Evolutionary conservation across 2,329 filamentous ascomycete genomes (phyloP).

Genomic region (Lasiodiplodia theobromae): DNA sequence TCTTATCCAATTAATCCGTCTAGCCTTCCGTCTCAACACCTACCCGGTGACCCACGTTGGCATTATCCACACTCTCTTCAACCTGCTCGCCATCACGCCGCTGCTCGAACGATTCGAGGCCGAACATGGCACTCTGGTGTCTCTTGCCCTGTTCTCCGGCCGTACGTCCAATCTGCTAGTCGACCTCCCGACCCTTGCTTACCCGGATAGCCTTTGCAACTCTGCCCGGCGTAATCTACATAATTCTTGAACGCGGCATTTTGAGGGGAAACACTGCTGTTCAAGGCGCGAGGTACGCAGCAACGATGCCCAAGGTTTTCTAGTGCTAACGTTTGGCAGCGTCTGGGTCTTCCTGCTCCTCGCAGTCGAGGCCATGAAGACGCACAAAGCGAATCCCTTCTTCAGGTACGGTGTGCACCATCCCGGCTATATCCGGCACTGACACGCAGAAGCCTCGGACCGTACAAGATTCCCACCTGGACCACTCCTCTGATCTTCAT

Average conservation of each 20-base stretch:
- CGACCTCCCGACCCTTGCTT: constrained; percentile 30
- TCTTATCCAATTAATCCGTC: constrained; percentile 18
- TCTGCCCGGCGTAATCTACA: constrained; percentile 82
- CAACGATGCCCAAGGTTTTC: background rate
- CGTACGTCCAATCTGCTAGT: constrained; percentile 65
- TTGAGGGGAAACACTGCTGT: constrained; percentile 75
- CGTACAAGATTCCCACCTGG: constrained; percentile 86
- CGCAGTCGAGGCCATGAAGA: constrained; percentile 84
- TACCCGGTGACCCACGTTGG: constrained; percentile 87
- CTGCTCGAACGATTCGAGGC: constrained; percentile 91
- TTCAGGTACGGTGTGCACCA: constrained; percentile 61
- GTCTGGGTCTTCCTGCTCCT: constrained; percentile 93
- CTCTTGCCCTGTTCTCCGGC: constrained; percentile 86
- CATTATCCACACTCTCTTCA: constrained; percentile 81
- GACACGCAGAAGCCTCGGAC: constrained; percentile 55
- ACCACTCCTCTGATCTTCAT: constrained; percentile 81
- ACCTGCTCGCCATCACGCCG: constrained; percentile 81
- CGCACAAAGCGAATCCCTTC: constrained; percentile 80
- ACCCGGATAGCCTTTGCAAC: constrained; percentile 50
- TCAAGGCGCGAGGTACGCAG: constrained; percentile 78
- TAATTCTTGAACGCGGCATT: constrained; percentile 77
- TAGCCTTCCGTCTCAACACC: constrained; percentile 92
- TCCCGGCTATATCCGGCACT: constrained; percentile 41
- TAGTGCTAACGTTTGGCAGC: constrained; percentile 55
- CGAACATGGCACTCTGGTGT: constrained; percentile 88